Evolutionary conservation across 129 eudicot genomes (phyloP).

Genomic region (Helichrysum umbraculigerum): DNA sequence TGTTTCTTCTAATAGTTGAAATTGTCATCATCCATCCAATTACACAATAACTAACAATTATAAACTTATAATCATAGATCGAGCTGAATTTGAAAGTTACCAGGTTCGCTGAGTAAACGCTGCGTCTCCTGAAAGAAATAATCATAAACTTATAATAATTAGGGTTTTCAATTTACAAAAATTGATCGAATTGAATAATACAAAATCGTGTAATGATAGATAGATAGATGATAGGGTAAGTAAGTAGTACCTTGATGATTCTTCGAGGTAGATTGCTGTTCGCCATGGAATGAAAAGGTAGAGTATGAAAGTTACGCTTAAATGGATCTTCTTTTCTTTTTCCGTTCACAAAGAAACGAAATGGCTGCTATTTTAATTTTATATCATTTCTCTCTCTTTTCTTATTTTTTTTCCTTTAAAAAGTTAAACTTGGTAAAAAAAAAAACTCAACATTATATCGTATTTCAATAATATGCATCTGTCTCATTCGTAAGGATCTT

Average conservation of each 20-base stretch:
- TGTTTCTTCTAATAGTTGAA: not conserved
- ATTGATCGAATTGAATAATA: not conserved
- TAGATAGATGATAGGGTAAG: constrained; percentile 1
- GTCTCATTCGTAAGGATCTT: too few species aligned
- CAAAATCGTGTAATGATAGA: not conserved
- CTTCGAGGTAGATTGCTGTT: constrained; percentile 88
- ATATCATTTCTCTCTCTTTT: too few species aligned
- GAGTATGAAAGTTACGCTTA: not conserved
- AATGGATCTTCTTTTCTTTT: not conserved
- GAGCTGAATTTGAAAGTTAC: constrained; percentile 29
- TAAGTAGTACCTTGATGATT: constrained; percentile 68
- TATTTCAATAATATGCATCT: too few species aligned
- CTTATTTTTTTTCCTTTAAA: too few species aligned
- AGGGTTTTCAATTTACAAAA: constrained; percentile 17
- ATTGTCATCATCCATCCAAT: not conserved
- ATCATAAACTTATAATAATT: constrained; percentile 12
- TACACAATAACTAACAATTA: not conserved
- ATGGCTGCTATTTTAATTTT: not conserved
- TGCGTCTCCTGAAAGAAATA: constrained; percentile 72
- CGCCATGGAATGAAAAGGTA: constrained; percentile 55
- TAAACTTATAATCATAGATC: not conserved
- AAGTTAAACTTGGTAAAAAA: too few species aligned
- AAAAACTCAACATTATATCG: too few species aligned
- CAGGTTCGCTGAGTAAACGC: constrained; percentile 98
- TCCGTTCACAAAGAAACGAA: too few species aligned